Evolutionary conservation across 169 alveolate genomes (phyloP).

Genomic region (Cryptosporidium ryanae): DNA sequence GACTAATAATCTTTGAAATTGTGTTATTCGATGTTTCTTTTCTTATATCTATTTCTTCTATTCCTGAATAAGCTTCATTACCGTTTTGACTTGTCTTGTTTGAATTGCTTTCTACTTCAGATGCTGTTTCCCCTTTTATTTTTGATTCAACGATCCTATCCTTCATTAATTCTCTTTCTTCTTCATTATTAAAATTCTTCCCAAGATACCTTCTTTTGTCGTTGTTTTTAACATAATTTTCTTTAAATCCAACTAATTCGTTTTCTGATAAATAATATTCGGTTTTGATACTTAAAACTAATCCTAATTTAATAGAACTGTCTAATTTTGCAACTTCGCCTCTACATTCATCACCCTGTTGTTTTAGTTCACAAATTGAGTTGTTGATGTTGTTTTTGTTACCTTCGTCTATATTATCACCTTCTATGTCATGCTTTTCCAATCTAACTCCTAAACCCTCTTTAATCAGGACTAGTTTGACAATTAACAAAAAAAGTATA

Average conservation of each 20-base stretch:
- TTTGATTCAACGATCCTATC: too few relatives aligned
- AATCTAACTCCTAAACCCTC: conserved; percentile 12
- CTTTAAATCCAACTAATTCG: not conserved
- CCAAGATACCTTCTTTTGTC: too few relatives aligned
- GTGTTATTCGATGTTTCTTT: too few relatives aligned
- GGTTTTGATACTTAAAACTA: conserved; percentile 19
- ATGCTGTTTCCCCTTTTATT: too few relatives aligned
- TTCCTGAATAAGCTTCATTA: too few relatives aligned
- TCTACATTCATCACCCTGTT: conserved; percentile 25
- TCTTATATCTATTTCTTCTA: too few relatives aligned
- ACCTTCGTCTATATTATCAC: not conserved
- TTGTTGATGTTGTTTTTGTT: not conserved
- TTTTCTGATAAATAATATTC: not conserved
- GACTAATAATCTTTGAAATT: too few relatives aligned
- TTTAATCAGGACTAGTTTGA: not conserved
- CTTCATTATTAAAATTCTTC: too few relatives aligned
- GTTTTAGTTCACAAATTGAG: conserved; percentile 19
- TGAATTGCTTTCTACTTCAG: too few relatives aligned
- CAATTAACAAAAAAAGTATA: not conserved
- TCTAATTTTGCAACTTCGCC: conserved; percentile 7
- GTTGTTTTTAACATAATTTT: conserved; percentile 1
- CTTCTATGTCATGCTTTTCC: conserved; percentile 28
- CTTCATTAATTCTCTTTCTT: too few relatives aligned
- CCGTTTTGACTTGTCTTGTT: too few relatives aligned
- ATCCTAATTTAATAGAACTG: not conserved